phyloP scores from a whole-genome alignment of 2,329 filamentous ascomycete species.

The Tolypocladium capitatum region DNA sequence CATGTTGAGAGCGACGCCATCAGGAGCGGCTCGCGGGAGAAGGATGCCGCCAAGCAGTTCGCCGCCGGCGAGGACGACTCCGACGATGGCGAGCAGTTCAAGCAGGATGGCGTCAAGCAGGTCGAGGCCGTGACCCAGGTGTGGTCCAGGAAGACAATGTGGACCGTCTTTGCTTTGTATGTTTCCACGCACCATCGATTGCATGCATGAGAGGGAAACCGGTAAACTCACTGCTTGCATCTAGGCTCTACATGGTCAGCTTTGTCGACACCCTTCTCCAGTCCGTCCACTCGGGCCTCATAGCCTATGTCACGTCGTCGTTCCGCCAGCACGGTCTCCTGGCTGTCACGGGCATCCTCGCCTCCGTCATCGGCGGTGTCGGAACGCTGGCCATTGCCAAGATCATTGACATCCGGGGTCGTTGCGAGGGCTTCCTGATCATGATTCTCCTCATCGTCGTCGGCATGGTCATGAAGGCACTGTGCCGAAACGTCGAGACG shows the following conservation, averaged over 20 bases:
- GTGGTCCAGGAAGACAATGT: conserved; percentile 24
- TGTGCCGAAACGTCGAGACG: conserved; percentile 40
- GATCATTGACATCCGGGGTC: conserved; percentile 35
- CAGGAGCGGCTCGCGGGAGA: neutral
- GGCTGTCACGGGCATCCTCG: conserved; percentile 47
- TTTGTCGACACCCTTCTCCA: conserved; percentile 25
- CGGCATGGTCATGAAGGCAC: conserved; percentile 50
- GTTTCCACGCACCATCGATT: conserved; percentile 2
- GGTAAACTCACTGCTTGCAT: neutral
- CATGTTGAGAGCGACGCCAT: neutral
- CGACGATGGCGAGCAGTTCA: conserved; percentile 12
- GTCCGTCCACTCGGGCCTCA: conserved; percentile 33
- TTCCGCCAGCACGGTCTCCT: conserved; percentile 53
- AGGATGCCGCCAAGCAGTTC: neutral
- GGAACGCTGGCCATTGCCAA: conserved; percentile 30
- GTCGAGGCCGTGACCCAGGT: conserved; percentile 26
- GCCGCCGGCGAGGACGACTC: conserved; percentile 5
- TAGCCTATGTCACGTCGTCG: conserved; percentile 52
- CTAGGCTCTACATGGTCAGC: conserved; percentile 25
- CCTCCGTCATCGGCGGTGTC: conserved; percentile 27
- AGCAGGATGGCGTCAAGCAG: conserved; percentile 24
- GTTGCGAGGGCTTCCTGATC: conserved; percentile 29
- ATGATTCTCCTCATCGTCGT: conserved; percentile 32
- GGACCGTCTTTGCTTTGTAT: conserved; percentile 26
- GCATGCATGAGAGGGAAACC: neutral